Base-by-base conservation (phyloP, 768 basidiomycete genomes). In the Symmetrospora coprosmae region DNA sequence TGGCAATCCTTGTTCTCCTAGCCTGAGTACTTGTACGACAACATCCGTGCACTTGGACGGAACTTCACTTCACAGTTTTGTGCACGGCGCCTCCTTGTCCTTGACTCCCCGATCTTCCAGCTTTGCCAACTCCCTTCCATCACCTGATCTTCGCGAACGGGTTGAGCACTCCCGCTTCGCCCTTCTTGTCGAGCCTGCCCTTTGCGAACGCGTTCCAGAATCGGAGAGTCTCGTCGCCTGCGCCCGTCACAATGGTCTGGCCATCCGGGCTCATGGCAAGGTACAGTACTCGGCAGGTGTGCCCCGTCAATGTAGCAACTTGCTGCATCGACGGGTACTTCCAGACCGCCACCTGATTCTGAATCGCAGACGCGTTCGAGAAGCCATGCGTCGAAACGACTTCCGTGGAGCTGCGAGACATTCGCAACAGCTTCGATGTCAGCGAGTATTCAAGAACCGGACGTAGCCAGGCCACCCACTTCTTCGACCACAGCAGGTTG, bases 181-280 rank as follows among this genome's bases (percentile, higher is more conserved):
- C 47, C 51, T 65, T 63, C 47, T 66, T 65, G 43, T 69, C 65
- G 5, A 43, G 49, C 33, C 69, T 64, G 41, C 65, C 60, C 51
- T 69, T 69, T 25, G 86, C 86, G 69, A 99, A 96, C 0, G 89
- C 90, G 71, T 89, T 92, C 92, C 92, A 97, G 73, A 97, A 97
- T 64, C 90, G 74, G 52, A 99, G 74, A 2, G 92, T 99, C 75
- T 97, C 92, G 72, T 99, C 92, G 0, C 92, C 92, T 0, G 92
- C 92, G 16, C 92, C 92, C 0, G 91, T 97, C 27, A 96, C 94
- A 64, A 97, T 96, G 0, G 91, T 97, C 74, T 92, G 88, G 17
- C 91, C 90, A 67, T 94, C 90, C 0, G 91, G 91, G 68, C 84
- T 86, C 87, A 91, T 90, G 2, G 91, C 91, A n/a, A 96, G 82